Base-by-base conservation (phyloP, 352 stramenopile species). In the Globisporangium emineosum region DNA sequence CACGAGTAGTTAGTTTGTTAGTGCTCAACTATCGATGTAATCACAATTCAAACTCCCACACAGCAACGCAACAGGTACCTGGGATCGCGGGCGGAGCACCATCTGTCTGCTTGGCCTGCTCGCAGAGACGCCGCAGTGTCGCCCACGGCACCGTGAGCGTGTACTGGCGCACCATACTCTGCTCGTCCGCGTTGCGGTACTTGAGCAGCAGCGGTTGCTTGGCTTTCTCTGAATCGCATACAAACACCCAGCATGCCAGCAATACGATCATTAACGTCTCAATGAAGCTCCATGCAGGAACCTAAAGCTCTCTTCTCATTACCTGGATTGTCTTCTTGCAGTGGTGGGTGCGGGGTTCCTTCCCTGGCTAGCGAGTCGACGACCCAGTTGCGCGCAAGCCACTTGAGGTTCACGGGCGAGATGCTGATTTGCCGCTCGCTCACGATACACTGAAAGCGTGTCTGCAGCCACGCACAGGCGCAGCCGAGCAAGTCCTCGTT, bases 371-470 rank as follows among this genome's bases (percentile, higher is more conserved):
- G 64, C 66, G 70, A 75, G 12, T 81, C 73, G 42, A 85, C 49
- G 17, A 51, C 60, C 73, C 69, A 83, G 47, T 82, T 83, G 23
- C 73, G 76, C 25, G 81, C 77, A 40, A 90, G 69, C 37, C 72
- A 68, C 60, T 83, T 81, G 35, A 90, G 66, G 43, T 88, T 85
- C 27, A 72, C 32, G 43, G 78, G 67, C 45, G 75, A 69, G 23
- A 92, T 76, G 49, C 71, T 71, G 60, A 88, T 70, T n/a, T 71
- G 67, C 40, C 77, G 72, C 9, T 70, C 73, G 50, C 65, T 73
- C 35, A 92, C 79, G 7, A 92, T 68, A 55, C 83, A 90, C 65
- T 92, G 83, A 65, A 89, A 92, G 67, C 77, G 78, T 25, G 72
- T 81, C 67, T 92, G 83, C 53, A 92, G 53, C 83, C 83, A 92